phyloP scores from a whole-genome alignment of 108 stramenopile genomes.

The Hondaea fermentalgiana region DNA sequence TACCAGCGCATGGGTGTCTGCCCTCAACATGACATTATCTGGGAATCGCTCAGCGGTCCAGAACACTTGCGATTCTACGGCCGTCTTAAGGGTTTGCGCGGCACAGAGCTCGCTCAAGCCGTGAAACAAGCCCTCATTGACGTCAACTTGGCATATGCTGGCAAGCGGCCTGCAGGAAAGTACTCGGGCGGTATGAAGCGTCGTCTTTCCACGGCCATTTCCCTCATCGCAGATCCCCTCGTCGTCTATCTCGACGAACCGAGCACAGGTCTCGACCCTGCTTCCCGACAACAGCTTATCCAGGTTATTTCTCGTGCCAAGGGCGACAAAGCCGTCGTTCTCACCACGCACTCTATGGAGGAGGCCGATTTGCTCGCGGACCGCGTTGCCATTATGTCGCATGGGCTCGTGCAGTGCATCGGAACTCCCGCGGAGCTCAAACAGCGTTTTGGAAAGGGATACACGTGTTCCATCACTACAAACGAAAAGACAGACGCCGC shows the following conservation, averaged over 20 bases:
- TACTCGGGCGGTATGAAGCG: constrained; percentile 61
- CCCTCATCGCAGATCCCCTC: constrained; percentile 48
- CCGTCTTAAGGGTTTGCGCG: constrained; percentile 29
- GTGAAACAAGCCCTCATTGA: constrained; percentile 35
- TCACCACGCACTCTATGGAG: constrained; percentile 97
- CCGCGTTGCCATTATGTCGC: constrained; percentile 87
- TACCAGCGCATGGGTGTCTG: constrained; percentile 49
- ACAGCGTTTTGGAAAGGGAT: constrained; percentile 49
- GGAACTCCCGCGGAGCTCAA: constrained; percentile 73
- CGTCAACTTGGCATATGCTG: constrained; percentile 50
- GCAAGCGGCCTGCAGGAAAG: constrained; percentile 18
- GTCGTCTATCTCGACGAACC: constrained; percentile 58
- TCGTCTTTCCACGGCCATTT: constrained; percentile 53
- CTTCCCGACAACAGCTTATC: constrained; percentile 55
- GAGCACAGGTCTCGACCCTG: constrained; percentile 59
- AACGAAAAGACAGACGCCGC: neutral
- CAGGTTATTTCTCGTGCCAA: constrained; percentile 28
- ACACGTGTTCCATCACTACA: constrained; percentile 52
- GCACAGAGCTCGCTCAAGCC: neutral
- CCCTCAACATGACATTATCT: constrained; percentile 63
- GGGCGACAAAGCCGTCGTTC: constrained; percentile 61
- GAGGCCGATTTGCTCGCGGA: constrained; percentile 93
- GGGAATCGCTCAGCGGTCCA: constrained; percentile 38
- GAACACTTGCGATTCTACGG: constrained; percentile 55
- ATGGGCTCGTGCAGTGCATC: constrained; percentile 70